Base-by-base conservation (phyloP, 208 protist genomes). In the Wallacemonas rigidus region DNA sequence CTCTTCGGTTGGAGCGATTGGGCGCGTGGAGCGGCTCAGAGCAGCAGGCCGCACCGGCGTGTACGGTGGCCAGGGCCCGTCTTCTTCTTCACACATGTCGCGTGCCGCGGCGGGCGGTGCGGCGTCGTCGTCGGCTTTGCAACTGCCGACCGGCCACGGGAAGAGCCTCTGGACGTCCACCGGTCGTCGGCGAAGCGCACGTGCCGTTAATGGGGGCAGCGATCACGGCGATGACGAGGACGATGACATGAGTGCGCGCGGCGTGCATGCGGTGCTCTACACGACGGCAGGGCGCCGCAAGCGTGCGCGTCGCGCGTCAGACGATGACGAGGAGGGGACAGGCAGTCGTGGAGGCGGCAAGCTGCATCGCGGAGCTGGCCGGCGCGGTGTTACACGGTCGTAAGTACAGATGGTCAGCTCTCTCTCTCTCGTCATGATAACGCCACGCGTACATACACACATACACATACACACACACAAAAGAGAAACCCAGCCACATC, bases 1-100 rank as follows among this genome's bases (percentile, higher is more conserved):
- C 14, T 87, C 83, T 36, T 92, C 90, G n/a, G 72, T 89, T 40
- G 90, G 90, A 8, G 83, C 87, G 48, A 69, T 95, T 36, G 86
- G 81, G 6, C 77, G 80, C 1, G 90, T 95, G 61, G 90, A 95
- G 79, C 74, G 79, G 2, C 72, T 80, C 26, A 89, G 85, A 68
- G 77, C 86, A 15, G 64, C 58, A 61, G 26, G 78, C 65, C 47
- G 73, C 56, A 40, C 5, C 5, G 56, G 56, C 56, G 36, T 7
- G 12, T 6, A 41, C 56, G 38, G 9, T 36, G 17, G 53, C 53
- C 8, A 5, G 15, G 9, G 14, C 8, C 6, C 14, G 53, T 17
- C 26, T 6, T 36, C 11, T 36, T 38, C 53, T 5, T 36, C 53
- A n/a, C 53, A 26, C 5, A 35, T 17, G 15, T 57, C 1, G 5